Evolutionary conservation across 2,329 filamentous ascomycete species (phyloP).

Genomic region (Cercospora brassicicola): DNA sequence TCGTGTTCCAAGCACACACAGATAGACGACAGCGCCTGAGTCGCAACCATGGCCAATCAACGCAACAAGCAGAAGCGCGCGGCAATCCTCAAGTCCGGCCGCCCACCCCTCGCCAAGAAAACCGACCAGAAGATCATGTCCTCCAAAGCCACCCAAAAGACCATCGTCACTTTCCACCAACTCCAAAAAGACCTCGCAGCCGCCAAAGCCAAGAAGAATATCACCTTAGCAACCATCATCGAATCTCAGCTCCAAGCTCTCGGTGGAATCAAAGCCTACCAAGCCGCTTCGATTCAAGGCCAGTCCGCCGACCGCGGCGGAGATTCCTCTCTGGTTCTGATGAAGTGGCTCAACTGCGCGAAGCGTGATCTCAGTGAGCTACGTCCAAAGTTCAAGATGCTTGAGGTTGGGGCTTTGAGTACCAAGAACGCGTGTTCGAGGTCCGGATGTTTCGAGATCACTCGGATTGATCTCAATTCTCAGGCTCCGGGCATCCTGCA

Average conservation of each 20-base stretch:
- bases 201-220: constrained; percentile 50
- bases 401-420: constrained; percentile 88
- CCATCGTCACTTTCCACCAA: constrained; percentile 61
- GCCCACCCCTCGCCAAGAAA: constrained; percentile 20
- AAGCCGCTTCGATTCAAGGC: constrained; percentile 62
- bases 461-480: constrained; percentile 86
- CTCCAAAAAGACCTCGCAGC: constrained; percentile 58
- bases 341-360: constrained; percentile 56
- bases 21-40: neutral
- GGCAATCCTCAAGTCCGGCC: constrained; percentile 1
- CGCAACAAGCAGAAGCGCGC: neutral
- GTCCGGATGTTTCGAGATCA: constrained; percentile 68
- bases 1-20: neutral
- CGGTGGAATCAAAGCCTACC: constrained; percentile 61
- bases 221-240: constrained; percentile 45
- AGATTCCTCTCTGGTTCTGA: constrained; percentile 61
- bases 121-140: constrained; percentile 48
- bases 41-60: neutral
- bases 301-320: constrained; percentile 62
- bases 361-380: neutral
- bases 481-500: constrained; percentile 77
- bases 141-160: constrained; percentile 57
- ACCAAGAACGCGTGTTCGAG: constrained; percentile 80
- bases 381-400: constrained; percentile 58
- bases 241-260: constrained; percentile 54